phyloP scores from a whole-genome alignment of 2,329 filamentous ascomycete genomes.

The Hyphodiscus sp. region DNA sequence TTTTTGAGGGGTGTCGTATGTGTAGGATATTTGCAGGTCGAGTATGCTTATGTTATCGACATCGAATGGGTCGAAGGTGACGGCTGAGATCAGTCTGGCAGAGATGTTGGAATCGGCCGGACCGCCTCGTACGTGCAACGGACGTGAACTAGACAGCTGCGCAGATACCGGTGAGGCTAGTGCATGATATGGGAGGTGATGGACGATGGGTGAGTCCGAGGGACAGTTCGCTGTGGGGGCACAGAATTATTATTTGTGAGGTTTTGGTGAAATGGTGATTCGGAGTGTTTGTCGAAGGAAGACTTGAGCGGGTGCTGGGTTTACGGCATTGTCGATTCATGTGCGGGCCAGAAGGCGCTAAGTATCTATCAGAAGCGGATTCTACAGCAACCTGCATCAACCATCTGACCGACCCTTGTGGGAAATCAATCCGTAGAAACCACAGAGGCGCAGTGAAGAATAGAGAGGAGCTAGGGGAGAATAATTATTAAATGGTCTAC shows the following conservation, averaged over 20 bases:
- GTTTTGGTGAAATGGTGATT: not conserved
- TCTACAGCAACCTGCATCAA: not conserved
- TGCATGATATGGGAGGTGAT: not conserved
- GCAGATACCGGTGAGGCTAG: not conserved
- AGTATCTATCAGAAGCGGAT: not conserved
- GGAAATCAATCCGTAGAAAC: not conserved
- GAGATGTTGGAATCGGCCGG: constrained; percentile 4
- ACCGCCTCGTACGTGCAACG: constrained; percentile 11
- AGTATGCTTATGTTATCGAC: constrained; percentile 17
- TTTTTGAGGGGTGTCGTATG: not conserved
- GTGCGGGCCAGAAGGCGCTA: not conserved
- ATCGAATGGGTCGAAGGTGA: constrained; percentile 16
- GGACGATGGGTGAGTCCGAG: not conserved
- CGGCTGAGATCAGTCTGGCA: constrained; percentile 2
- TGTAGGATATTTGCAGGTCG: constrained; percentile 10
- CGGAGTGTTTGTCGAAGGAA: not conserved
- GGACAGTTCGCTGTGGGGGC: not conserved
- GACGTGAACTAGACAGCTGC: constrained; percentile 5
- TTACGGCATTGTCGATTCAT: not conserved
- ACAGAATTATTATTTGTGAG: not conserved
- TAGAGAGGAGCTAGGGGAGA: not conserved
- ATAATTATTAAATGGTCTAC: not conserved
- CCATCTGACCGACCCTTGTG: not conserved
- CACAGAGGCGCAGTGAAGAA: not conserved
- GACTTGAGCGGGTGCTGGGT: not conserved